These are phyloP conservation scores for Acidiella bohemica DNA, from an alignment of 495 filamentous ascomycete species.

Conservation along the genomic window DNA sequence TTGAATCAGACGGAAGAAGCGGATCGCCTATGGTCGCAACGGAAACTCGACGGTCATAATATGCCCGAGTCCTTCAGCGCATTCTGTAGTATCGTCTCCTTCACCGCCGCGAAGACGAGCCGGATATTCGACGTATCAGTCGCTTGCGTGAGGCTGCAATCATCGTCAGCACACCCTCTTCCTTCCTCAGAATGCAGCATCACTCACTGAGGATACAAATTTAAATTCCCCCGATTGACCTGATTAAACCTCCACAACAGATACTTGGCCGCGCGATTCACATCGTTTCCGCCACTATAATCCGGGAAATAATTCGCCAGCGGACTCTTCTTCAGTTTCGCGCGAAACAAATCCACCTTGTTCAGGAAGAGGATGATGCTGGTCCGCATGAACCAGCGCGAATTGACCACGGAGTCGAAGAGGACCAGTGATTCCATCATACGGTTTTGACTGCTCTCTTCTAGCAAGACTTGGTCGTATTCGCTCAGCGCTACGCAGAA, in stretches of 20 bases:
- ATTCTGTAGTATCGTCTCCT: slow-evolving; percentile 97
- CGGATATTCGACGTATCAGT: slow-evolving; percentile 98
- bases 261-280: slow-evolving; percentile 95
- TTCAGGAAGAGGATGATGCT: slow-evolving; percentile 98
- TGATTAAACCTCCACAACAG: slow-evolving; percentile 97
- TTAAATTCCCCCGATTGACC: slow-evolving; percentile 90
- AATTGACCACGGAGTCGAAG: slow-evolving; percentile 99
- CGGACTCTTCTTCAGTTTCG: slow-evolving; percentile 79
- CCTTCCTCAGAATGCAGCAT: no score
- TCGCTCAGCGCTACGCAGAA: slow-evolving; percentile 98
- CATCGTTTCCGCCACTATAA: slow-evolving; percentile 93
- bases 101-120: slow-evolving; percentile 92
- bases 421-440: slow-evolving; percentile 97
- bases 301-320: slow-evolving; percentile 92
- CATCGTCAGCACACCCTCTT: no score
- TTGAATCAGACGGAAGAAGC: no score
- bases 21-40: no score
- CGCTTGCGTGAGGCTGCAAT: slow-evolving; percentile 85
- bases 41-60: slow-evolving; percentile 3
- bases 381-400: slow-evolving; percentile 95
- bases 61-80: slow-evolving; percentile 96
- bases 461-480: slow-evolving; percentile 91
- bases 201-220: slow-evolving; percentile 91
- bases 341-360: slow-evolving; percentile 95
- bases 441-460: slow-evolving; percentile 98